Evolutionary conservation across 2,329 filamentous ascomycete species (phyloP).

Genomic region (Fusarium cicatricum): DNA sequence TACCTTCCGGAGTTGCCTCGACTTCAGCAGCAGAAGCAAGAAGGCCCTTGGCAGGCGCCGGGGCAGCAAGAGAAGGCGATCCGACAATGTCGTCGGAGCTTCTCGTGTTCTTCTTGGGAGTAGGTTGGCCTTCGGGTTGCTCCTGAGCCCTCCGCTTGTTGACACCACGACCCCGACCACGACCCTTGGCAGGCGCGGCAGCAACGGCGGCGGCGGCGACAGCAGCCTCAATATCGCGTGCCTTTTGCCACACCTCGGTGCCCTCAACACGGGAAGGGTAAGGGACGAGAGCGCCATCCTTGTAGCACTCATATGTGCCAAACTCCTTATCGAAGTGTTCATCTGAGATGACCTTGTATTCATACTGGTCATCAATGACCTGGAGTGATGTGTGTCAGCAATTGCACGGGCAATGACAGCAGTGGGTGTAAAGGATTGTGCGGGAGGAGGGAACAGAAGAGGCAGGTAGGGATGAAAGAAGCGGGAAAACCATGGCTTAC

Average conservation of each 20-base stretch:
- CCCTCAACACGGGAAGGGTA: constrained; percentile 55
- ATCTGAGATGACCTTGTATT: constrained; percentile 56
- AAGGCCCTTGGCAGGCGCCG: constrained; percentile 49
- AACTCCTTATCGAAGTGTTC: constrained; percentile 54
- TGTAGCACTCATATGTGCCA: constrained; percentile 52
- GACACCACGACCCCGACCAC: constrained; percentile 46
- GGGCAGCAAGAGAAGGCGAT: constrained; percentile 35
- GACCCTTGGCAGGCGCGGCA: constrained; percentile 40
- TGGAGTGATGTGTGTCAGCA: constrained; percentile 38
- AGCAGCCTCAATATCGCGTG: constrained; percentile 49
- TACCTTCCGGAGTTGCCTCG: constrained; percentile 47
- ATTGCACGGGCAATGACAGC: constrained; percentile 16
- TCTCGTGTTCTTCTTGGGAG: constrained; percentile 57
- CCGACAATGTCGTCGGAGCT: constrained; percentile 44
- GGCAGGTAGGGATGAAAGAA: constrained; percentile 15
- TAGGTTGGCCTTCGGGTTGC: constrained; percentile 58
- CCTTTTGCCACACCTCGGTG: constrained; percentile 53
- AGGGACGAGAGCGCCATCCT: constrained; percentile 54
- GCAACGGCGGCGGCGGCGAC: constrained; percentile 42
- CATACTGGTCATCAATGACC: constrained; percentile 55
- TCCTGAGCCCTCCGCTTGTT: constrained; percentile 61
- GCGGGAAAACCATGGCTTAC: constrained; percentile 49
- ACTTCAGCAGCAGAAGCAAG: constrained; percentile 51
- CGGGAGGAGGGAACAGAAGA: constrained; percentile 18
- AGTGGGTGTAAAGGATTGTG: constrained; percentile 22